phyloP scores from a whole-genome alignment of 2,329 filamentous ascomycete species.

The Celoporthe dispersa region DNA sequence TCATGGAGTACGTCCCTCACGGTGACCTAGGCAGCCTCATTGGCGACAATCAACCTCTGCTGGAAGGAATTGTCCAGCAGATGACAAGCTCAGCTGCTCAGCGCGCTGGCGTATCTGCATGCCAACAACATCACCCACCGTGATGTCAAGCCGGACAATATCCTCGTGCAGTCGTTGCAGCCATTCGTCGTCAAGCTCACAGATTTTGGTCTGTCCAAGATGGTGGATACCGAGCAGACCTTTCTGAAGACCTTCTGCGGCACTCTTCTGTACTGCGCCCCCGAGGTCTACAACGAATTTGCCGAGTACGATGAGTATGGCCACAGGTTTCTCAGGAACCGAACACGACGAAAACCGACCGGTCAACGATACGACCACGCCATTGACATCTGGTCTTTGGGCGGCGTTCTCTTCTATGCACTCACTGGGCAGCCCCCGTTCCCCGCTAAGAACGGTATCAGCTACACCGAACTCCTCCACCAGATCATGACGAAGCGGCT shows the following conservation, averaged over 20 bases:
- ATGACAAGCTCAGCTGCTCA: slow-evolving; percentile 79
- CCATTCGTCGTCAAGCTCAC: slow-evolving; percentile 89
- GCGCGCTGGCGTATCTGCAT: slow-evolving; percentile 86
- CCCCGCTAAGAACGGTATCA: slow-evolving; percentile 74
- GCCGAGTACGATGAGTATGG: slow-evolving; percentile 70
- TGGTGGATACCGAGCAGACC: slow-evolving; percentile 85
- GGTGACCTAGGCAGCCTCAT: slow-evolving; percentile 84
- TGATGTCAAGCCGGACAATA: slow-evolving; percentile 99
- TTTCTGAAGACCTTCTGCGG: slow-evolving; percentile 97
- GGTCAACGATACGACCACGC: slow-evolving; percentile 82
- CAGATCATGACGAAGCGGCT: slow-evolving; percentile 82
- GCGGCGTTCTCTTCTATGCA: slow-evolving; percentile 86
- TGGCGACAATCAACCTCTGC: slow-evolving; percentile 61
- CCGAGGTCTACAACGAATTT: slow-evolving; percentile 87
- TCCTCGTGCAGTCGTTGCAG: slow-evolving; percentile 74
- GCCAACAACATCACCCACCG: slow-evolving; percentile 89
- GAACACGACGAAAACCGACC: slow-evolving; percentile 58
- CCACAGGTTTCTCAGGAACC: slow-evolving; percentile 65
- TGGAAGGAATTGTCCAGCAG: slow-evolving; percentile 69
- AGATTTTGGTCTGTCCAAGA: slow-evolving; percentile 96
- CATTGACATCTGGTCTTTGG: slow-evolving; percentile 95
- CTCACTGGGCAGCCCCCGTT: slow-evolving; percentile 83
- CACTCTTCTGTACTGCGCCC: slow-evolving; percentile 92
- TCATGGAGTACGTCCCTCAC: slow-evolving; percentile 88
- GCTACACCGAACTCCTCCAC: slow-evolving; percentile 78